These are phyloP conservation scores for Nitzschia palea DNA, from an alignment of 108 stramenopile species.

Conservation along the genomic window DNA sequence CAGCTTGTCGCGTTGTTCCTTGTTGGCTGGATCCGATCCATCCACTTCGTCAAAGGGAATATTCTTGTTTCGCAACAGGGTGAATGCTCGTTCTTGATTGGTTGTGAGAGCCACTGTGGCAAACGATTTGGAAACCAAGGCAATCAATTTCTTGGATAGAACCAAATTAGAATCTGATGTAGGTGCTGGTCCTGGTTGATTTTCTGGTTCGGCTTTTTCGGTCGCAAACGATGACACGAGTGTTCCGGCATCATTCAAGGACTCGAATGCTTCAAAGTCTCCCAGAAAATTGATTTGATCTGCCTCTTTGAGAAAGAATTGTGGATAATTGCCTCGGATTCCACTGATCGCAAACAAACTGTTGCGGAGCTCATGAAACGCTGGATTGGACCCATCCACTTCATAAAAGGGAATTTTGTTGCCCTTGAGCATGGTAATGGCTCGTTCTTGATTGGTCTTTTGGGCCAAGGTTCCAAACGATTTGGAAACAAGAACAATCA, in stretches of 20 bases:
- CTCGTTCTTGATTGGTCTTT: not conserved
- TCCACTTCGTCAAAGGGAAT: constrained; percentile 52
- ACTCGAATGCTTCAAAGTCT: constrained; percentile 4
- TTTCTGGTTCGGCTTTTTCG: constrained; percentile 26
- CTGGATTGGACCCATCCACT: constrained; percentile 54
- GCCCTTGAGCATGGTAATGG: constrained; percentile 1
- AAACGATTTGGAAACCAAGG: constrained; percentile 24
- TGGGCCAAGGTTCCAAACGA: constrained; percentile 15
- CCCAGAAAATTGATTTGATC: constrained; percentile 14
- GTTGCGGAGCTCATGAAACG: constrained; percentile 41
- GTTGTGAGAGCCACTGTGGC: constrained; percentile 21
- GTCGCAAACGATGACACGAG: not conserved
- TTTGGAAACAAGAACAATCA: constrained; percentile 20
- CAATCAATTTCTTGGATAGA: constrained; percentile 36
- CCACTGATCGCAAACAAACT: constrained; percentile 64
- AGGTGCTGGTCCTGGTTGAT: constrained; percentile 33
- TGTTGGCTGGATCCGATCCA: constrained; percentile 51
- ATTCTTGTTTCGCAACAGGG: constrained; percentile 18
- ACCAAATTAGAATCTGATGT: no score
- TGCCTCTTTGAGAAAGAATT: constrained; percentile 58
- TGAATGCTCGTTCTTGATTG: constrained; percentile 29
- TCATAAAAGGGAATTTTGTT: constrained; percentile 23
- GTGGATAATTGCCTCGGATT: constrained; percentile 65
- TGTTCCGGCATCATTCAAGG: not conserved
- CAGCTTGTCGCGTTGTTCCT: constrained; percentile 53